These are phyloP conservation scores for Beauveria rudraprayagi DNA, from an alignment of 2,329 filamentous ascomycete genomes.

Conservation along the genomic window DNA sequence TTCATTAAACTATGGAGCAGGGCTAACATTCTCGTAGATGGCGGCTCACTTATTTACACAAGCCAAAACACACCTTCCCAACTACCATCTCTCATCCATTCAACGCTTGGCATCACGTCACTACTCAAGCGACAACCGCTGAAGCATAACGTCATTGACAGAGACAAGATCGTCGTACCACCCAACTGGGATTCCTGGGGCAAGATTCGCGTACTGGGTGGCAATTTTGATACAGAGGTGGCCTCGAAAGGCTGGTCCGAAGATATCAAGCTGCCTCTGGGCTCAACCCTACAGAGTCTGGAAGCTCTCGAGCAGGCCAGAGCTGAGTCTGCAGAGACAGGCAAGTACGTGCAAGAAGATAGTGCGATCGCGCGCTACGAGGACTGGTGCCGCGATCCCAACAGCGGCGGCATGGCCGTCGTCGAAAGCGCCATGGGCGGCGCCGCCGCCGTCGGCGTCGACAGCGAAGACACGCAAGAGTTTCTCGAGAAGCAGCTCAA, in stretches of 20 bases:
- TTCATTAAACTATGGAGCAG: slow-evolving; percentile 2
- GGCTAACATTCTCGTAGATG: slow-evolving; percentile 46
- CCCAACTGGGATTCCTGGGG: slow-evolving; percentile 99
- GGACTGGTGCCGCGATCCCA: slow-evolving; percentile 69
- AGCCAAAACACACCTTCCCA: slow-evolving; percentile 68
- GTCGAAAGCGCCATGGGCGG: slow-evolving; percentile 32
- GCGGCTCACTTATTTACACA: slow-evolving; percentile 78
- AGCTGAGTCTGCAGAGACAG: slow-evolving; percentile 15
- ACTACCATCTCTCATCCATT: slow-evolving; percentile 73
- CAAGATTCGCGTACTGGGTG: slow-evolving; percentile 86
- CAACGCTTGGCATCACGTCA: slow-evolving; percentile 77
- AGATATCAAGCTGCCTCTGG: slow-evolving; percentile 57
- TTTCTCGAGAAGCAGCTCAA: slow-evolving; percentile 72
- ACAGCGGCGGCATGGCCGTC: slow-evolving; percentile 45
- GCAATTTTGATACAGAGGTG: slow-evolving; percentile 85
- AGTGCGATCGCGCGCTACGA: slow-evolving; percentile 68
- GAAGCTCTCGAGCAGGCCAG: slow-evolving; percentile 18
- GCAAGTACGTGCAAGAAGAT: slow-evolving; percentile 18
- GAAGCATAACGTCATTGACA: slow-evolving; percentile 85
- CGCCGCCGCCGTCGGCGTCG: slow-evolving; percentile 25
- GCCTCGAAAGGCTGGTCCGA: slow-evolving; percentile 79
- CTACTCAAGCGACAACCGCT: slow-evolving; percentile 69
- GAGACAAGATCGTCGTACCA: slow-evolving; percentile 89
- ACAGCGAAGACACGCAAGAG: slow-evolving; percentile 58
- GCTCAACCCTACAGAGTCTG: slow-evolving; percentile 17